phyloP scores from a whole-genome alignment of 441 rosid genomes.

The Populus tomentosa region DNA sequence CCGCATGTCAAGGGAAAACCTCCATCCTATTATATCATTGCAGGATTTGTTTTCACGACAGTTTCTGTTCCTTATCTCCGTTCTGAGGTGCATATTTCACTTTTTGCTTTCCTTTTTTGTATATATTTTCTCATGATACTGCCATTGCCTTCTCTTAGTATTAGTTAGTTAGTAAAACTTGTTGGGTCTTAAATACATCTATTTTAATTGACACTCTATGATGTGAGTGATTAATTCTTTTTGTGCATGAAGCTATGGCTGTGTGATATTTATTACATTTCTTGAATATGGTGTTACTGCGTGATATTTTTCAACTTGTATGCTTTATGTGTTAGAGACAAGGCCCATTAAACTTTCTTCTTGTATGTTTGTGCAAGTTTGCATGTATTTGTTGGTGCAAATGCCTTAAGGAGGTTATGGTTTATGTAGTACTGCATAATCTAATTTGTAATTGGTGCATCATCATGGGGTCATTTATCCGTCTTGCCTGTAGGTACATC shows the following conservation, averaged over 20 bases:
- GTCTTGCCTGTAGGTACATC: background rate
- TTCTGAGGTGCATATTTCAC: slow-evolving; percentile 57
- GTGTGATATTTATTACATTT: too few relatives aligned
- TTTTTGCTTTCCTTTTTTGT: background rate
- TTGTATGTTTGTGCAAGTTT: background rate
- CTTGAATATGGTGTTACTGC: background rate
- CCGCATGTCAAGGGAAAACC: slow-evolving; percentile 70
- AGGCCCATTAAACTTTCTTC: background rate
- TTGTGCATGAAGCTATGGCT: background rate
- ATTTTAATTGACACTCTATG: background rate
- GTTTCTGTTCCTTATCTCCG: slow-evolving; percentile 91
- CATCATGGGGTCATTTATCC: background rate
- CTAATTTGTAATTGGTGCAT: background rate
- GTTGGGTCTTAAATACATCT: background rate
- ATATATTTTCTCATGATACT: background rate
- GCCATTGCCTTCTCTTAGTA: background rate
- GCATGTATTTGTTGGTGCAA: background rate
- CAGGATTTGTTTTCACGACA: slow-evolving; percentile 82
- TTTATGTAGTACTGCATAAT: background rate
- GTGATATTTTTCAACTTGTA: background rate
- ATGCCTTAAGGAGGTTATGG: background rate
- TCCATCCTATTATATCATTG: slow-evolving; percentile 86
- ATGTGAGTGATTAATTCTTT: background rate
- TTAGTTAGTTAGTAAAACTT: background rate
- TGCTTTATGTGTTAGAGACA: background rate